These are phyloP conservation scores for Ilyonectria destructans DNA, from an alignment of 2,329 filamentous ascomycete species.

Conservation along the genomic window DNA sequence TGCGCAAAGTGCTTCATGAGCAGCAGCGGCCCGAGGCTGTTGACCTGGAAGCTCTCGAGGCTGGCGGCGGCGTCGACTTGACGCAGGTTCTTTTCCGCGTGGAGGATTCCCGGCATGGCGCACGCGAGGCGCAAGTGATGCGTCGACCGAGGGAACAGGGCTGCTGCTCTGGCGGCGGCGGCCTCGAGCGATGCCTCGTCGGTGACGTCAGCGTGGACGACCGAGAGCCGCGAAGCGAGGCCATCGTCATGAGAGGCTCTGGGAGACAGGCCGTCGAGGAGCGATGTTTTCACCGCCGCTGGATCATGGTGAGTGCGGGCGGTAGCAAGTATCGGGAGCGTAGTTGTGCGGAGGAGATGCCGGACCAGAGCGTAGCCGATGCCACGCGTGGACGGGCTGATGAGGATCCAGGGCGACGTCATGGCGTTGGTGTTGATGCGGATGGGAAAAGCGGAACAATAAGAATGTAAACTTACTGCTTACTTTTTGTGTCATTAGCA, in stretches of 20 bases:
- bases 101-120: conserved; percentile 80
- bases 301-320: conserved; percentile 57
- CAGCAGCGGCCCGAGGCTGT: conserved; percentile 82
- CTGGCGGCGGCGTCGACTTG: conserved; percentile 76
- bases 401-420: conserved; percentile 71
- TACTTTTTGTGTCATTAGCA: too few relatives aligned
- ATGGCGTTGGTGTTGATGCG: conserved; percentile 47
- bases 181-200: conserved; percentile 76
- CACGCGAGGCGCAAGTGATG: conserved; percentile 80
- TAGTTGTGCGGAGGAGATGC: conserved; percentile 64
- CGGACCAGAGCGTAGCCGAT: conserved; percentile 66
- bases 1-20: conserved; percentile 82
- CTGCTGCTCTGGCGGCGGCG: conserved; percentile 66
- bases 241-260: conserved; percentile 30
- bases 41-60: conserved; percentile 80
- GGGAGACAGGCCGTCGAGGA: conserved; percentile 52
- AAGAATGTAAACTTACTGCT: too few relatives aligned
- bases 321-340: conserved; percentile 64
- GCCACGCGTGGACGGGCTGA: conserved; percentile 65
- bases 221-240: conserved; percentile 56
- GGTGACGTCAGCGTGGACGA: conserved; percentile 63
- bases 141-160: conserved; percentile 66
- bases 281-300: conserved; percentile 52
- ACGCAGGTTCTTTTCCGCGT: conserved; percentile 79
- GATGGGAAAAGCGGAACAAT: too few relatives aligned